Percentiles rank a stretch among this genome's conserved stretches.
Evolutionary conservation across 2,329 filamentous ascomycete genomes (phyloP).

Genomic region (Trichoderma sp.): DNA sequence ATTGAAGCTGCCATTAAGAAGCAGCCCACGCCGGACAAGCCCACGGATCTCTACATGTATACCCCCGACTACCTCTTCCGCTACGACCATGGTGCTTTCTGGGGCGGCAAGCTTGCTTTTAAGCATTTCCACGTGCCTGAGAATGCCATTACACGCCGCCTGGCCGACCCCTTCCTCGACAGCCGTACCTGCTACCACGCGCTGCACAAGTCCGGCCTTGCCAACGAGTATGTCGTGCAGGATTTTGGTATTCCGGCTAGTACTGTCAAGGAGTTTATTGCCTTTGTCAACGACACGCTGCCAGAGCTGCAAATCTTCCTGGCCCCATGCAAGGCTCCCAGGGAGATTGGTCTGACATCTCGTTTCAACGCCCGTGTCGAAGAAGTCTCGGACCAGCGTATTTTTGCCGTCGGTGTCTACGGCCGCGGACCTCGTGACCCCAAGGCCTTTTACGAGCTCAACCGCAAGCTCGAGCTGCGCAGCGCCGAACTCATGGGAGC

Average conservation of each 20-base stretch:
- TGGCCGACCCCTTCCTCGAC: slow-evolving; percentile 54
- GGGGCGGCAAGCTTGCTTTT: slow-evolving; percentile 54
- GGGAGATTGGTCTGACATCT: slow-evolving; percentile 37
- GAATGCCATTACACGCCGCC: slow-evolving; percentile 51
- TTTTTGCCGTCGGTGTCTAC: slow-evolving; percentile 52
- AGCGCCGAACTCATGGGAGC: slow-evolving; percentile 53
- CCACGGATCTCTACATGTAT: slow-evolving; percentile 41
- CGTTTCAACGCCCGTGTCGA: slow-evolving; percentile 38
- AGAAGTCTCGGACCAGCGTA: slow-evolving; percentile 35
- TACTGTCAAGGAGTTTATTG: slow-evolving; percentile 34
- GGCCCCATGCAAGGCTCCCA: slow-evolving; percentile 33
- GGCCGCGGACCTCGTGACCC: slow-evolving; percentile 41
- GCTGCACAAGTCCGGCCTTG: slow-evolving; percentile 51
- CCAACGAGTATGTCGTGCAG: slow-evolving; percentile 52
- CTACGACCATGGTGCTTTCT: slow-evolving; percentile 59
- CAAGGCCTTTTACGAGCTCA: slow-evolving; percentile 47
- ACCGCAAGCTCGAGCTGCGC: slow-evolving; percentile 51
- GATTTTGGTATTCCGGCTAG: slow-evolving; percentile 44
- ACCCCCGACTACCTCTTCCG: slow-evolving; percentile 57
- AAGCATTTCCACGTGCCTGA: slow-evolving; percentile 54
- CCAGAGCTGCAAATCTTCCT: slow-evolving; percentile 37
- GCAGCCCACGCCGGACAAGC: slow-evolving; percentile 32
- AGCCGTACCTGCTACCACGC: slow-evolving; percentile 56
- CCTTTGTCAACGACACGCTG: slow-evolving; percentile 36
- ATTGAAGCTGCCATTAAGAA: slow-evolving; percentile 33